Percentiles rank a stretch among this genome's conserved stretches.
These are phyloP conservation scores for Lasiosphaeriaceae sp. DNA, from an alignment of 495 filamentous ascomycete species.

Conservation along the genomic window DNA sequence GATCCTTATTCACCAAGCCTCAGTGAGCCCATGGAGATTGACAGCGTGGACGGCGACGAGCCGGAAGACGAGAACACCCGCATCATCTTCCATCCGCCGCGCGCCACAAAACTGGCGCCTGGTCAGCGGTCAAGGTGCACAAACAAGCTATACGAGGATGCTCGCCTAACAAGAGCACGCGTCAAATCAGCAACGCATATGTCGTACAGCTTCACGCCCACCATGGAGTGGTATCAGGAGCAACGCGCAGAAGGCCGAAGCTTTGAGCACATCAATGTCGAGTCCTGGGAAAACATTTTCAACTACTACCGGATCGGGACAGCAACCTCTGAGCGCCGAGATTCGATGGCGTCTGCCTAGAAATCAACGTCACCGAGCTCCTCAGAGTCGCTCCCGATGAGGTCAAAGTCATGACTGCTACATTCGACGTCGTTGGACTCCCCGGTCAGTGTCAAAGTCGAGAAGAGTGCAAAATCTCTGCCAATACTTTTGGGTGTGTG, in stretches of 20 bases:
- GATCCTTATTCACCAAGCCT: not conserved
- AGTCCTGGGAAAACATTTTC: slow-evolving; percentile 32
- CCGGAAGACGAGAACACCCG: slow-evolving; percentile 24
- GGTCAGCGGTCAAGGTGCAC: slow-evolving; percentile 26
- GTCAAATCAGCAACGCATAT: slow-evolving; percentile 18
- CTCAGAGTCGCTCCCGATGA: not conserved
- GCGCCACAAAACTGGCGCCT: slow-evolving; percentile 14
- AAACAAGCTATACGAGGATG: slow-evolving; percentile 39
- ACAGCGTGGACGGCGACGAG: slow-evolving; percentile 1
- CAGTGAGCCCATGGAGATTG: slow-evolving; percentile 19
- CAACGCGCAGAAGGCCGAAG: slow-evolving; percentile 37
- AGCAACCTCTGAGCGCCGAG: not conserved
- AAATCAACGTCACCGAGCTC: not conserved
- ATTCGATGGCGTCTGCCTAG: not conserved
- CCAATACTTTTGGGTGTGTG: too few relatives aligned
- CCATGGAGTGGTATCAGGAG: slow-evolving; percentile 41
- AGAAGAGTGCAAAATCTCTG: too few relatives aligned
- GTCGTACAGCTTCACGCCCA: slow-evolving; percentile 35
- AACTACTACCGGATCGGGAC: slow-evolving; percentile 19
- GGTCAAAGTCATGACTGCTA: too few relatives aligned
- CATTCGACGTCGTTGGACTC: too few relatives aligned
- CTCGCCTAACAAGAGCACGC: slow-evolving; percentile 19
- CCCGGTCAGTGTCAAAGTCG: too few relatives aligned
- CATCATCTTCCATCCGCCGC: slow-evolving; percentile 43
- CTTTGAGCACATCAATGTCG: slow-evolving; percentile 36